Evolutionary conservation across 1,139 yeast genomes (phyloP).

Genomic region (Blastobotrys buckinghamii): DNA sequence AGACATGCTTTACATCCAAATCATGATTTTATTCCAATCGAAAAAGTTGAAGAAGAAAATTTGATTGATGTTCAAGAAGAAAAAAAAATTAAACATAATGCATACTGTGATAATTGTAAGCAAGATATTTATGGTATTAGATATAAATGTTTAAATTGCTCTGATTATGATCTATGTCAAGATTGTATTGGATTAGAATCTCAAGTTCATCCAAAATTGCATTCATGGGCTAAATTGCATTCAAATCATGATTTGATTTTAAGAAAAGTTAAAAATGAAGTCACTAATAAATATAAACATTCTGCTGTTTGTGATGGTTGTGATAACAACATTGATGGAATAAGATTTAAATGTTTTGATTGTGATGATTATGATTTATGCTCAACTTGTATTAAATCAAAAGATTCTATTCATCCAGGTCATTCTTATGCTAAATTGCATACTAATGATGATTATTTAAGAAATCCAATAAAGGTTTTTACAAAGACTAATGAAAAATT

Average conservation of each 20-base stretch:
- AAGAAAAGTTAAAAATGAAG: not conserved
- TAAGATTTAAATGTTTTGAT: constrained; percentile 44
- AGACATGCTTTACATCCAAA: not conserved
- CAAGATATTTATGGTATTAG: constrained; percentile 27
- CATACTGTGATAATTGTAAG: constrained; percentile 21
- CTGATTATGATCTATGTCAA: constrained; percentile 48
- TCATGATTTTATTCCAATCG: not conserved
- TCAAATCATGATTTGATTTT: constrained; percentile 9
- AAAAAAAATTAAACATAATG: constrained; percentile 2
- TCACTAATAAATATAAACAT: not conserved
- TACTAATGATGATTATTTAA: constrained; percentile 10
- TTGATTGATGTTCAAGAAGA: not conserved
- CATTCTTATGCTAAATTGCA: constrained; percentile 24
- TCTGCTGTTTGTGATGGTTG: constrained; percentile 21
- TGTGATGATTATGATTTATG: constrained; percentile 53
- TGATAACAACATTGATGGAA: constrained; percentile 15
- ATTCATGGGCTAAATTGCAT: constrained; percentile 20
- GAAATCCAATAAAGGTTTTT: not conserved
- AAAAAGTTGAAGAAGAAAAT: not conserved
- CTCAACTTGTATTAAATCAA: constrained; percentile 32
- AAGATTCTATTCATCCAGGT: constrained; percentile 10
- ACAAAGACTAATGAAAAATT: not conserved
- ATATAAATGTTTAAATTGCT: constrained; percentile 46
- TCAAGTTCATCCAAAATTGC: constrained; percentile 13
- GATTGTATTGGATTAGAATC: constrained; percentile 30